Evolutionary conservation across 805 yeast genomes (phyloP), one percentile per base, ranked within the genome.

Genomic region (Priceomyces medius): DNA sequence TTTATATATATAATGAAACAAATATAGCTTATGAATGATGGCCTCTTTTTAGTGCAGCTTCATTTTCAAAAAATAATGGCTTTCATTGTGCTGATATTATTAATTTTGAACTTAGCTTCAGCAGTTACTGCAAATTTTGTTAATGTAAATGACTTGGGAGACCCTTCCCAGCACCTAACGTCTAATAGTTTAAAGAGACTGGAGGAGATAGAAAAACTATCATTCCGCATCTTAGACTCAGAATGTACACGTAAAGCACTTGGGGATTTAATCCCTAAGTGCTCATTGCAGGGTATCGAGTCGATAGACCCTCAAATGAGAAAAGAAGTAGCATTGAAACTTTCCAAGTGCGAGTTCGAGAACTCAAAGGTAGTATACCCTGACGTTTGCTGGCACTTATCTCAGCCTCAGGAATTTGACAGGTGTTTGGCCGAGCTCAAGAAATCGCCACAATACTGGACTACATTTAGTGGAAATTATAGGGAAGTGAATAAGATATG

Each of bases 381-480:
- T 10, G 20, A 32, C 1, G 41, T 43, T n/a, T 68, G 73, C 47
- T 42, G 42, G 21, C 37, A 54, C 3, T 41, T 52, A 3, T 48
- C 20, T 6, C 20, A n/a, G 2, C 35, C 34, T 3, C 31, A 20
- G 2, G 53, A 59, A 26, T 48, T 58, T 35, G 56, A 57, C 16
- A 46, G 43, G 1, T 80, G 84, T 45, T 61, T 79, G 21, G 38
- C 47, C 3, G 58, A 63, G 2, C 46, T 78, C 29, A 76, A 77
- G 41, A 50, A 50, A 17, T 60, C 66, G 2, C 66, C 79, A 0
- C 85, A 82, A 49, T 79, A 83, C 74, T 84, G 91, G 91, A 82
- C 89, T 0, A 79, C 83, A 0, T 83, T 75, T 53, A 81, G 81
- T 46, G 88, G 88, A 0, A 76, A 82, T 51, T 82, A 77, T 55